Evolutionary conservation across 441 rosid genomes (phyloP).

Genomic region (Populus hybrid): DNA sequence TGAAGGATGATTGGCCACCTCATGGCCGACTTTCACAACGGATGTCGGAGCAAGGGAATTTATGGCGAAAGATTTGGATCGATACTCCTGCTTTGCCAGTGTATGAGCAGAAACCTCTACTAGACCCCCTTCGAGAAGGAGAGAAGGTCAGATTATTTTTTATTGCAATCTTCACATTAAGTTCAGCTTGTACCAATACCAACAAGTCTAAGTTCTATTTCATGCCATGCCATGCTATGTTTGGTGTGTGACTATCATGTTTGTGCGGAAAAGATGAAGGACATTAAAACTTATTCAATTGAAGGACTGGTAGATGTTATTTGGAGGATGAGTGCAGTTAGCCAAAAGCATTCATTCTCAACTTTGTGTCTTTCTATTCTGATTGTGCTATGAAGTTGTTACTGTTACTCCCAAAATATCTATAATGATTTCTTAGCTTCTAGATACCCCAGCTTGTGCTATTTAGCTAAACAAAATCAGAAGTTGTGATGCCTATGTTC

Average conservation of each 20-base stretch:
- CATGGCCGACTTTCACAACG: conserved; percentile 78
- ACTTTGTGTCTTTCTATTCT: background rate
- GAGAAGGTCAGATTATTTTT: conserved; percentile 63
- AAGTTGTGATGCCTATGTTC: too few relatives aligned
- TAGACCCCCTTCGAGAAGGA: conserved; percentile 92
- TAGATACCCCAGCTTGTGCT: too few relatives aligned
- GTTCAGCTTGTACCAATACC: background rate
- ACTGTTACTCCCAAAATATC: background rate
- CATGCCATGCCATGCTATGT: background rate
- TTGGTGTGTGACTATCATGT: background rate
- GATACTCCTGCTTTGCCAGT: conserved; percentile 77
- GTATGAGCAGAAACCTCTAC: conserved; percentile 84
- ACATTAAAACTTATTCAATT: background rate
- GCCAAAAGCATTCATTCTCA: background rate
- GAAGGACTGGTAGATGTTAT: background rate
- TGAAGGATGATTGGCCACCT: conserved; percentile 83
- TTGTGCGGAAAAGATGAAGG: background rate
- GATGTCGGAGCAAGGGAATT: conserved; percentile 91
- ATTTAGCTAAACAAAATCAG: too few relatives aligned
- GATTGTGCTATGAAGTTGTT: background rate
- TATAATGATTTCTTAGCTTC: too few relatives aligned
- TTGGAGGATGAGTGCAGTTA: background rate
- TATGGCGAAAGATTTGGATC: conserved; percentile 92
- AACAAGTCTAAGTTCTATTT: background rate
- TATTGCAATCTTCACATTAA: background rate